Evolutionary conservation across 768 basidiomycete species (phyloP).

Genomic region (Obba rivulosa): DNA sequence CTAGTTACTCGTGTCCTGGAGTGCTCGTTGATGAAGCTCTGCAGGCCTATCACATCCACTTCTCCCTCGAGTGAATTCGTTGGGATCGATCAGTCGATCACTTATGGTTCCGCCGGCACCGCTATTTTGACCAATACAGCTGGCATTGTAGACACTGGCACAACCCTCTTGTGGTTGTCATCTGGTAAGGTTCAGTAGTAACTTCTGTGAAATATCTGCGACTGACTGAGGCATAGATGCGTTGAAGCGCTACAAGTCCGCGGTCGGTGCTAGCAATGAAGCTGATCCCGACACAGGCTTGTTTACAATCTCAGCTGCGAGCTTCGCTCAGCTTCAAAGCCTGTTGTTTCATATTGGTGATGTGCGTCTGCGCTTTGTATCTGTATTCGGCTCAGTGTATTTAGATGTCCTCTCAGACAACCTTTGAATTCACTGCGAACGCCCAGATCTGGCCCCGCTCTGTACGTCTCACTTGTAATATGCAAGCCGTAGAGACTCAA

Average conservation of each 20-base stretch:
- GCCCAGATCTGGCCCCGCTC: constrained; percentile 27
- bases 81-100: constrained; percentile 30
- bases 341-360: constrained; percentile 22
- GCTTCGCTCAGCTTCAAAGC: constrained; percentile 14
- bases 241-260: constrained; percentile 16
- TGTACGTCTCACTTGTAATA: constrained; percentile 8
- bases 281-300: constrained; percentile 20
- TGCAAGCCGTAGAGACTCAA: neutral
- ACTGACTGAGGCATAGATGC: constrained; percentile 12
- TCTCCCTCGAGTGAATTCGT: constrained; percentile 26
- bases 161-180: constrained; percentile 28
- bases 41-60: constrained; percentile 26
- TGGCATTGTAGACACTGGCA: constrained; percentile 34
- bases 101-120: constrained; percentile 20
- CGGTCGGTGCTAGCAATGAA: constrained; percentile 22
- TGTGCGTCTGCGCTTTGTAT: neutral
- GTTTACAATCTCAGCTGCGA: constrained; percentile 15
- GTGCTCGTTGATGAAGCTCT: neutral
- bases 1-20: constrained; percentile 1
- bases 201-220: neutral
- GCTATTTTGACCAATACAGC: constrained; percentile 22
- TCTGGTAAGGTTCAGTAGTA: constrained; percentile 34
- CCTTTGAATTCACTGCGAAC: constrained; percentile 24
- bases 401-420: constrained; percentile 7
- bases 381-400: neutral